These are phyloP conservation scores for Hypoxylon sp. DNA, from an alignment of 2,329 filamentous ascomycete species.

Conservation along the genomic window DNA sequence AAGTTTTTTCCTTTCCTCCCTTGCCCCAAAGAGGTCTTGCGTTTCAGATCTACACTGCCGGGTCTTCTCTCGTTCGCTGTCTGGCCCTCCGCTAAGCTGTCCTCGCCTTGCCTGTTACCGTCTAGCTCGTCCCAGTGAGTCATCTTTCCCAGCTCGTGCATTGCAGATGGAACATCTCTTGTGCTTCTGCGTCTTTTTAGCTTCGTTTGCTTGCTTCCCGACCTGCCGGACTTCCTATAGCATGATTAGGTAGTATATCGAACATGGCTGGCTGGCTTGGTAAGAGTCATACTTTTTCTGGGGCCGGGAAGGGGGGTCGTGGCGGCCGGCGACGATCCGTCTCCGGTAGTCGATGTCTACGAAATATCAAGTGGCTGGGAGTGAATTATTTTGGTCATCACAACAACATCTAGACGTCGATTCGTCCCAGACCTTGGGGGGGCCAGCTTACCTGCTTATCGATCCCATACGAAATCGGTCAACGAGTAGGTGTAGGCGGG, in stretches of 20 bases:
- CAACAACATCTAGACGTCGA: slow-evolving; percentile 12
- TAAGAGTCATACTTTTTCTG: slow-evolving; percentile 12
- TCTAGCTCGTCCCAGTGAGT: slow-evolving; percentile 33
- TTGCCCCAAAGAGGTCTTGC: slow-evolving; percentile 14
- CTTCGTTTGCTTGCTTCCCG: background rate
- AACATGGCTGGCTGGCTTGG: slow-evolving; percentile 6
- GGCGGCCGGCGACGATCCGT: no score
- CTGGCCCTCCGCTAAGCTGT: background rate
- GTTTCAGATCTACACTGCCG: slow-evolving; percentile 40
- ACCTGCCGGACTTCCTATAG: no score
- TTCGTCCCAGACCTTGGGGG: slow-evolving; percentile 12
- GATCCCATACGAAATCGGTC: slow-evolving; percentile 4
- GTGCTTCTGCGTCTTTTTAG: slow-evolving; percentile 21
- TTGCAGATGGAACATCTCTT: slow-evolving; percentile 22
- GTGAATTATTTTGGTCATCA: slow-evolving; percentile 1
- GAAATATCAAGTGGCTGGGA: slow-evolving; percentile 35
- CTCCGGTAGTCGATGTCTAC: slow-evolving; percentile 1
- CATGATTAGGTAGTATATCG: no score
- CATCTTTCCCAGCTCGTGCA: slow-evolving; percentile 35
- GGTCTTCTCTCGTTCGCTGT: slow-evolving; percentile 25
- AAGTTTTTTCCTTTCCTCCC: slow-evolving; percentile 34
- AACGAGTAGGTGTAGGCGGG: background rate
- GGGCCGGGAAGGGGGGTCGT: no score
- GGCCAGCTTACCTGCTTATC: background rate
- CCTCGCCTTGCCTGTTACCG: background rate